Evolutionary conservation across 768 basidiomycete species (phyloP), one percentile per base, ranked within the genome.

Genomic region (Agaricus blazei): DNA sequence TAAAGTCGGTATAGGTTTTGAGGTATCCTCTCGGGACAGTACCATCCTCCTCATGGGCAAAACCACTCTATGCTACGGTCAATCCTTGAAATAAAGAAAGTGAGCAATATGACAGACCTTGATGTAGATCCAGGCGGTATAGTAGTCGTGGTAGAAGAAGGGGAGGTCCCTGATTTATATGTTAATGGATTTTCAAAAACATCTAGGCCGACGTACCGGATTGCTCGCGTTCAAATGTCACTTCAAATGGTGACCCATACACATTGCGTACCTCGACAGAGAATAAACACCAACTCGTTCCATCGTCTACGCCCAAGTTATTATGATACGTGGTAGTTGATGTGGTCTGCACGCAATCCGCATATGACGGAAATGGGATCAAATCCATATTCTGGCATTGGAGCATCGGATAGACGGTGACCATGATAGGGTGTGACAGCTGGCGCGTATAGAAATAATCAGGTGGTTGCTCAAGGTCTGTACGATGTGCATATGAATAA

Each of bases 381-480:
- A 97, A 75, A 60, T 91, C 87, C 84, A 98, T 87, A 38, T 78
- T 77, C 59, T 86, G 80, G 62, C 90, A 91, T 67, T 96, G 91
- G 28, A 98, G 82, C 77, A 95, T 95, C 61, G 91, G 90, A 66
- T 98, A 97, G 11, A 98, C 97, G 3, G 95, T 96, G 56, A 97
- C 89, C 63, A 89, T 78, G 59, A 98, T 79, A 4, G 95, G 93
- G 65, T 93, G 93, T 29, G 87, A 82, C 51, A 98, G 69, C 64
- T 92, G 93, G 26, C 97, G 88, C 27, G 91, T 85, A 65, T 94
- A 82, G 68, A 98, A 96, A 41, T 83, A 69, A 48, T 81, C 75
- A 0, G 74, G 63, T 1, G 55, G 36, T 26, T 71, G 66, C 23
- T 69, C 59, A 59, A 60, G 64, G 59, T 63, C 68, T 52, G 68